These are phyloP conservation scores for Dothistroma pini DNA, from an alignment of 2,329 filamentous ascomycete species.

Conservation along the genomic window DNA sequence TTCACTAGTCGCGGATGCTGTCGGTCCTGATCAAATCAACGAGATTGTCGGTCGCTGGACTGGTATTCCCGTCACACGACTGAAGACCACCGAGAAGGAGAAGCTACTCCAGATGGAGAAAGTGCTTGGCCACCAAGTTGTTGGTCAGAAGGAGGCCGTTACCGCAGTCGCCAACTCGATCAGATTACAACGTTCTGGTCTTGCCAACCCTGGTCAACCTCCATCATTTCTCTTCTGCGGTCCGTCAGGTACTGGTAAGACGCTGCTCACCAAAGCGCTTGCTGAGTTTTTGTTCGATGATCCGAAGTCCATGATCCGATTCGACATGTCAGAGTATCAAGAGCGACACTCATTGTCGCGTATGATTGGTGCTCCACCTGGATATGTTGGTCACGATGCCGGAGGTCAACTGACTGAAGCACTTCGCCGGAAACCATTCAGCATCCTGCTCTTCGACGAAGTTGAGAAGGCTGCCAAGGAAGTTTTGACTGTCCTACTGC, in stretches of 20 bases:
- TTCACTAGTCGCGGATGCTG: slow-evolving; percentile 82
- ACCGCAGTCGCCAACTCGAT: slow-evolving; percentile 93
- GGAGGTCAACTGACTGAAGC: slow-evolving; percentile 95
- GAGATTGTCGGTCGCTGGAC: slow-evolving; percentile 97
- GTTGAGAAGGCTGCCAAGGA: slow-evolving; percentile 99
- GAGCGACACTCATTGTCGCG: slow-evolving; percentile 91
- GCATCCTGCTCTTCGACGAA: slow-evolving; percentile 95
- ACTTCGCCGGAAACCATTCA: slow-evolving; percentile 91
- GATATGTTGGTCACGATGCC: slow-evolving; percentile 94
- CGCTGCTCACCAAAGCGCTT: slow-evolving; percentile 90
- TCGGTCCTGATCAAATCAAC: slow-evolving; percentile 97
- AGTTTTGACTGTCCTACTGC: slow-evolving; percentile 91
- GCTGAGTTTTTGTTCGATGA: slow-evolving; percentile 99
- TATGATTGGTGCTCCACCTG: slow-evolving; percentile 96
- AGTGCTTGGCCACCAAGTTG: slow-evolving; percentile 75
- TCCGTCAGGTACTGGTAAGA: slow-evolving; percentile 97
- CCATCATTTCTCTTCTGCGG: slow-evolving; percentile 99
- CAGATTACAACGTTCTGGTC: slow-evolving; percentile 86
- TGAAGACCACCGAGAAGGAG: slow-evolving; percentile 95
- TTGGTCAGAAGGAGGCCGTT: slow-evolving; percentile 93
- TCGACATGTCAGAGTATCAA: slow-evolving; percentile 99
- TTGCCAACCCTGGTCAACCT: slow-evolving; percentile 92
- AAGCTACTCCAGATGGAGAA: slow-evolving; percentile 98
- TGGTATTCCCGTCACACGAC: slow-evolving; percentile 91
- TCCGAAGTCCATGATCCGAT: slow-evolving; percentile 93